Base-by-base conservation (phyloP, 345 rosid genomes). In the Citrus trifoliata region DNA sequence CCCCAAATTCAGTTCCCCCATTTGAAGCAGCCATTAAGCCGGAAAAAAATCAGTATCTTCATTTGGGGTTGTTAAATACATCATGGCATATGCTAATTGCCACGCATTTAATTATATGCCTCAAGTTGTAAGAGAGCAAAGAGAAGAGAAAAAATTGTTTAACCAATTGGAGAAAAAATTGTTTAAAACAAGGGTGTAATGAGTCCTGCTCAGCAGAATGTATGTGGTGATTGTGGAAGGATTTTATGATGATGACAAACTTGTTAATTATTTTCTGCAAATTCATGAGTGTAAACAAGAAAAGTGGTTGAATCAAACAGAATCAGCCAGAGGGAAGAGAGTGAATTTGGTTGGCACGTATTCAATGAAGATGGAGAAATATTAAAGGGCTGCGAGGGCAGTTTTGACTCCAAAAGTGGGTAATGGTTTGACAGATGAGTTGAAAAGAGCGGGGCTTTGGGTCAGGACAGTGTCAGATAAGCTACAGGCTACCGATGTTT, bases 341-440 rank as follows among this genome's bases (percentile, higher is more conserved):
- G 94, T 93, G 70, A 83, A 87, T 37, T 88, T 95, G 79, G 93
- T 91, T 46, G 97, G 75, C 0, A 90, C 81, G 85, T 91, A 88
- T 75, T 83, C 96, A 2, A 85, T 88, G 97, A 95, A 95, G 83
- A 88, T 93, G 79, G 95, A 93, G 24, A 92, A 92, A 88, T 93
- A 90, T 55, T 92, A 82, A 83, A 75, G 86, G 71, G 94, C 90
- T 0, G 90, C 87, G 10, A 85, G 91, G 83, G 86, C 80, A 6
- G 48, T 90, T 68, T 37, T 90, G 89, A 88, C 88, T 10, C 98
- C 94, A 1, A 89, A 83, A 35, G 88, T 81, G 19, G 97, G 98
- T 70, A 91, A 93, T 38, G 91, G 92, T 3, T 82, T 95, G 51
- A 89, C 89, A 0, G 94, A 88, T 19, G 98, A 95, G 84, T 81